These are phyloP conservation scores for Fagopyrum esculentum DNA, from an alignment of 148 eudicot genomes.

Conservation along the genomic window DNA sequence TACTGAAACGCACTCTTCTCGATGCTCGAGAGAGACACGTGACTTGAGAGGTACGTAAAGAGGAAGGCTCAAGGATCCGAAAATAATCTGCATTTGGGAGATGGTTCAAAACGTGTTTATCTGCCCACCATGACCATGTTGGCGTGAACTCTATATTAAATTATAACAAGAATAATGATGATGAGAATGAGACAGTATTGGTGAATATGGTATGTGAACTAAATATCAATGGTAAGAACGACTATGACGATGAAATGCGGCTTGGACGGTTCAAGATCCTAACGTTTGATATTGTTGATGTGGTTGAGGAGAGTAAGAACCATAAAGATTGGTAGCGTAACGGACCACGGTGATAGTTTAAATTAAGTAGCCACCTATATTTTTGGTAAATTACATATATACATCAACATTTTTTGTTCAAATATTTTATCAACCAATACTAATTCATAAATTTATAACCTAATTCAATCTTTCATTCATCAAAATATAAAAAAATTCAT, in stretches of 20 bases:
- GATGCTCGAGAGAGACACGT: constrained; percentile 21
- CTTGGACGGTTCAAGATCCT: constrained; percentile 7
- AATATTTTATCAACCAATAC: too few species aligned
- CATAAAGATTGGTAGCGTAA: too few species aligned
- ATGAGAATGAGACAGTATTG: background rate
- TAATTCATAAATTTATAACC: too few species aligned
- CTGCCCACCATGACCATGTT: constrained; percentile 11
- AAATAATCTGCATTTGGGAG: constrained; percentile 27
- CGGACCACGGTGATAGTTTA: too few species aligned
- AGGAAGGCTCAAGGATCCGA: constrained; percentile 23
- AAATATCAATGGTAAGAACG: background rate
- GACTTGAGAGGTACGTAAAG: constrained; percentile 17
- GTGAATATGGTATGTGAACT: background rate
- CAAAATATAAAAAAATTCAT: too few species aligned
- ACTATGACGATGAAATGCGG: background rate
- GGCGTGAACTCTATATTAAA: background rate
- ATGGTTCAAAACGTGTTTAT: constrained; percentile 22
- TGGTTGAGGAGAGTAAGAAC: background rate
- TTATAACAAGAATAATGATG: background rate
- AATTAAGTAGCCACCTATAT: too few species aligned
- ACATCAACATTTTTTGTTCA: too few species aligned
- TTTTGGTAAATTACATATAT: too few species aligned
- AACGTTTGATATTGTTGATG: background rate
- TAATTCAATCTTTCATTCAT: too few species aligned
- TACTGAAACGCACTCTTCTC: constrained; percentile 15